phyloP scores from a whole-genome alignment of 169 alveolate genomes.

The Plasmodium chabaudi region DNA sequence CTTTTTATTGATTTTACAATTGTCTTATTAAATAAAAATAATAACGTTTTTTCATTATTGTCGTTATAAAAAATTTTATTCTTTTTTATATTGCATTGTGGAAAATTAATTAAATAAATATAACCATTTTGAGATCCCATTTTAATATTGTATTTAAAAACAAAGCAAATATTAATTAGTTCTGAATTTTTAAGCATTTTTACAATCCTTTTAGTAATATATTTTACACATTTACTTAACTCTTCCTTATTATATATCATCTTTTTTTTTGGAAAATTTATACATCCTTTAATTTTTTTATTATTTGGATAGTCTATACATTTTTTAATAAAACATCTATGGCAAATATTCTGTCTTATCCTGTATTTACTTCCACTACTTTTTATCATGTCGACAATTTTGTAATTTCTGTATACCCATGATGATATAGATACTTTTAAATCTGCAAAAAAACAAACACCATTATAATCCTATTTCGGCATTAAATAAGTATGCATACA shows the following conservation, averaged over 20 bases:
- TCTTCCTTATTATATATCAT: conserved; percentile 13
- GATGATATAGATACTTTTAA: conserved; percentile 53
- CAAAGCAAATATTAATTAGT: conserved; percentile 35
- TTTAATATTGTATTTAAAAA: conserved; percentile 39
- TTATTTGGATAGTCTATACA: conserved; percentile 17
- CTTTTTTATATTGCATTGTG: conserved; percentile 46
- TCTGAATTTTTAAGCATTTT: conserved; percentile 8
- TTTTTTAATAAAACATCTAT: conserved; percentile 56
- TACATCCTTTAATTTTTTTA: conserved; percentile 25
- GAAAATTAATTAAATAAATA: conserved; percentile 48
- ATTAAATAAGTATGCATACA: background rate
- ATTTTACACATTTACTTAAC: conserved; percentile 18
- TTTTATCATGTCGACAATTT: conserved; percentile 50
- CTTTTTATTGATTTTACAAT: conserved; percentile 32
- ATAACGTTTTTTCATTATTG: conserved; percentile 44
- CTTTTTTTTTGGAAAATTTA: conserved; percentile 43
- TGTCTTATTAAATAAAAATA: conserved; percentile 62
- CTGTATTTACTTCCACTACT: background rate
- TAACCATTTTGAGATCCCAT: background rate
- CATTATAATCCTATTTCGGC: too few relatives aligned
- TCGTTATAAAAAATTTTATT: conserved; percentile 34
- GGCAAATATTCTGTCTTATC: conserved; percentile 14
- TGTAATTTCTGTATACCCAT: conserved; percentile 38
- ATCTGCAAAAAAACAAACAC: conserved; percentile 12
- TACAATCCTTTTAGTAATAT: conserved; percentile 15